Conservation (phyloP, 441 rosid genomes). For the Gossypium trilobum region DNA sequence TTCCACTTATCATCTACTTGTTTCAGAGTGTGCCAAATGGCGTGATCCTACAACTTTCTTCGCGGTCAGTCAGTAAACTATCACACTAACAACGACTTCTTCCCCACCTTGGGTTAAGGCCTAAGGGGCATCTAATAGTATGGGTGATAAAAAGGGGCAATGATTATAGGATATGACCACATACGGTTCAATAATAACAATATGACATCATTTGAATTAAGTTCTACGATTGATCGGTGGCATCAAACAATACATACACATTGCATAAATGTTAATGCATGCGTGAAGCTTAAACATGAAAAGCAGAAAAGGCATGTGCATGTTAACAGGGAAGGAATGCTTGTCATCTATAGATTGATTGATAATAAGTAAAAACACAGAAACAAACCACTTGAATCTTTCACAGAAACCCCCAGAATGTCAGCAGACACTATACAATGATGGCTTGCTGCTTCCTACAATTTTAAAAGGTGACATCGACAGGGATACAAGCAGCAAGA, state of each 20-base stretch:
- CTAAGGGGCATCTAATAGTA: not conserved
- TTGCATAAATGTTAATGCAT: not conserved
- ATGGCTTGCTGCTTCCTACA: slow-evolving; percentile 18
- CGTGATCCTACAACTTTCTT: too few relatives aligned
- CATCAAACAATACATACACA: not conserved
- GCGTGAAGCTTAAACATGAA: slow-evolving; percentile 17
- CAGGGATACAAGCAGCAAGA: slow-evolving; percentile 7
- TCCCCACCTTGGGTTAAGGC: not conserved
- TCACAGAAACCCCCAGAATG: slow-evolving; percentile 25
- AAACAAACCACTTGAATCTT: slow-evolving; percentile 23
- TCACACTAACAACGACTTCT: too few relatives aligned
- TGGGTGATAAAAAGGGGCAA: not conserved
- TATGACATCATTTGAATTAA: not conserved
- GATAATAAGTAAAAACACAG: slow-evolving; percentile 14
- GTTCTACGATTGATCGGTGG: not conserved
- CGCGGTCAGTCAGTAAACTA: too few relatives aligned
- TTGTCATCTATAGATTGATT: slow-evolving; percentile 25
- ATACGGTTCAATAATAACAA: not conserved
- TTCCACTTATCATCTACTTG: too few relatives aligned
- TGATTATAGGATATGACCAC: not conserved
- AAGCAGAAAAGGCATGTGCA: slow-evolving; percentile 1
- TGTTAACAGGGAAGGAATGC: slow-evolving; percentile 15
- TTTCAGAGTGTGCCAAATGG: too few relatives aligned
- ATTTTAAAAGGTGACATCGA: not conserved
- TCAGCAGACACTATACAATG: slow-evolving; percentile 34